These are phyloP conservation scores for Candida nonsorbophila DNA, from an alignment of 805 yeast species.

Conservation along the genomic window DNA sequence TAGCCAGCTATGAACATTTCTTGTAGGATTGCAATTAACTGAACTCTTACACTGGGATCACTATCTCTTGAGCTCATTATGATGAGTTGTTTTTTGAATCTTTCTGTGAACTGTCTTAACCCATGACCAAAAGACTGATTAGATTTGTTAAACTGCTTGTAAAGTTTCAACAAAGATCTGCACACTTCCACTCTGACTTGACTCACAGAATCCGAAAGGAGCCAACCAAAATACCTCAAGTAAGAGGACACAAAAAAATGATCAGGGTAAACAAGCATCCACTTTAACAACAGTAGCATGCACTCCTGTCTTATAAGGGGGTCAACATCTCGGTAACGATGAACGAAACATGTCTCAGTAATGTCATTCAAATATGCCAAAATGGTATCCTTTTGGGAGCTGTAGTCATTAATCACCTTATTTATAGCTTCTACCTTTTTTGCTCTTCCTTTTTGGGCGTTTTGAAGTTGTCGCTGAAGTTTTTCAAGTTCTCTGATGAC, in stretches of 20 bases:
- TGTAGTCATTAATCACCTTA: conserved; percentile 10
- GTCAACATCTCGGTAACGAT: conserved; percentile 78
- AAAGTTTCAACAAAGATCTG: conserved; percentile 47
- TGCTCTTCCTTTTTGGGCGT: conserved; percentile 19
- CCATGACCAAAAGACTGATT: conserved; percentile 44
- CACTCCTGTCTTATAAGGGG: conserved; percentile 68
- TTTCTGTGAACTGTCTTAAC: conserved; percentile 71
- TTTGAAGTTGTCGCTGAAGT: conserved; percentile 38
- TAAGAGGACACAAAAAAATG: conserved; percentile 63
- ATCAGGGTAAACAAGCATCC: conserved; percentile 72
- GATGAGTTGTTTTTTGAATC: conserved; percentile 60
- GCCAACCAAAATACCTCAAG: conserved; percentile 78
- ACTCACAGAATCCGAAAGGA: conserved; percentile 64
- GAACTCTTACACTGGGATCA: conserved; percentile 49
- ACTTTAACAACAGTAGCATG: conserved; percentile 52
- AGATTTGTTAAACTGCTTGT: conserved; percentile 18
- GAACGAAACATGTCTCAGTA: conserved; percentile 60
- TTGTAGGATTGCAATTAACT: conserved; percentile 46
- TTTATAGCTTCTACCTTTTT: conserved; percentile 41
- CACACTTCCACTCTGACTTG: conserved; percentile 63
- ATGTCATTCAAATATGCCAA: conserved; percentile 60
- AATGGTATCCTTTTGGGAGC: conserved; percentile 45
- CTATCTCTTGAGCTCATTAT: conserved; percentile 44
- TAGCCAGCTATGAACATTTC: conserved; percentile 59
- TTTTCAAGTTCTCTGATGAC: conserved; percentile 34